A percentile compares a stretch with the other conserved stretches of the same genome.
These are phyloP conservation scores for Chaetomium olivaceum DNA, from an alignment of 2,329 filamentous ascomycete species.

Conservation along the genomic window DNA sequence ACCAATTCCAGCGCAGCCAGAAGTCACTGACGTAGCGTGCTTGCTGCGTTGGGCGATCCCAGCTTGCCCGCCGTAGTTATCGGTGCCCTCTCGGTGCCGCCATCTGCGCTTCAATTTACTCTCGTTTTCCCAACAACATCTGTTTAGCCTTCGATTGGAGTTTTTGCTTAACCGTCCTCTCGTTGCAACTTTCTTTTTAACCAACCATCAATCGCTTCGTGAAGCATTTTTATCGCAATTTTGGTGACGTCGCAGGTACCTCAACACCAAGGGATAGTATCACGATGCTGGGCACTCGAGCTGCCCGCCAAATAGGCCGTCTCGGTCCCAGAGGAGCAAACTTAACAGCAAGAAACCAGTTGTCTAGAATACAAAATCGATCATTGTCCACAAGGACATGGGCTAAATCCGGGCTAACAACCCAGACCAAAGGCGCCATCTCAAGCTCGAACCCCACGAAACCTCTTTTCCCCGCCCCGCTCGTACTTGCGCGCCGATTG, in stretches of 20 bases:
- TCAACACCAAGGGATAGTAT: constrained; percentile 7
- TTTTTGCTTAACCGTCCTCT: background rate
- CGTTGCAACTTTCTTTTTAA: background rate
- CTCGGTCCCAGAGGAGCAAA: constrained; percentile 3
- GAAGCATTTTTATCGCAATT: constrained; percentile 1
- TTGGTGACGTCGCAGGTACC: constrained; percentile 27
- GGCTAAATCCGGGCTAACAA: background rate
- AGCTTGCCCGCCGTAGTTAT: background rate
- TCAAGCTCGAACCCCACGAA: background rate
- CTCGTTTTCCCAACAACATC: background rate
- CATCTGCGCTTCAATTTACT: background rate
- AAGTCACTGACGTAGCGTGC: constrained; percentile 17
- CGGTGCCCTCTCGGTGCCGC: background rate
- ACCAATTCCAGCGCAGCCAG: background rate
- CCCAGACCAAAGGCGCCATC: background rate
- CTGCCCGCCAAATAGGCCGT: constrained; percentile 23
- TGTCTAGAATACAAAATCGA: constrained; percentile 17
- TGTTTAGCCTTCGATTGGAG: background rate
- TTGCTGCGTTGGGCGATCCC: background rate
- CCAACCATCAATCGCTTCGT: background rate
- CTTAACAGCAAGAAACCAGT: constrained; percentile 4
- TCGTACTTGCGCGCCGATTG: constrained; percentile 41
- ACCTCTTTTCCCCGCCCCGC: constrained; percentile 22
- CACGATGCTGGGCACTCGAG: constrained; percentile 29
- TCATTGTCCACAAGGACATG: constrained; percentile 25